phyloP scores from a whole-genome alignment of 345 rosid genomes.

The Noccaea bulbosa region DNA sequence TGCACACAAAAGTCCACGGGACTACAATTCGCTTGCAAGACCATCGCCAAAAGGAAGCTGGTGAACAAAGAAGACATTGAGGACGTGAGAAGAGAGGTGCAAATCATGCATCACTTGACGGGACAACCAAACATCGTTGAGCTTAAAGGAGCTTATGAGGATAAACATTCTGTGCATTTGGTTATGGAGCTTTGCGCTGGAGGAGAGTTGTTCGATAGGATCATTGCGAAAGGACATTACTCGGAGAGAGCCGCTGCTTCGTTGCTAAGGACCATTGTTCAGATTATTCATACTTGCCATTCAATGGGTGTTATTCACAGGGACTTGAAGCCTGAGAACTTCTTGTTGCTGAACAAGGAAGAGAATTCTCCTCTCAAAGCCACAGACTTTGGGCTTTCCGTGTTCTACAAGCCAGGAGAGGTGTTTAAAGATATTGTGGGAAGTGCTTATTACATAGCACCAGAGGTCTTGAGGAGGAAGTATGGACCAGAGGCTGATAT shows the following conservation, averaged over 20 bases:
- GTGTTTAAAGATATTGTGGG: conserved; percentile 90
- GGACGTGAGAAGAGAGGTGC: conserved; percentile 90
- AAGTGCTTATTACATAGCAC: conserved; percentile 95
- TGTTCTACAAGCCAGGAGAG: conserved; percentile 95
- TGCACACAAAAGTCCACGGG: conserved; percentile 77
- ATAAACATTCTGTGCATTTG: conserved; percentile 88
- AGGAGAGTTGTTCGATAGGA: conserved; percentile 89
- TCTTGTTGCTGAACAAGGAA: conserved; percentile 71
- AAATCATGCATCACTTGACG: conserved; percentile 89
- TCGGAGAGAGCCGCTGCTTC: conserved; percentile 93
- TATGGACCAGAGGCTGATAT: conserved; percentile 96
- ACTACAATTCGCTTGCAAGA: conserved; percentile 85
- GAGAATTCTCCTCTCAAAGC: conserved; percentile 92
- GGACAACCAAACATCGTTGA: conserved; percentile 92
- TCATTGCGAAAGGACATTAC: conserved; percentile 91
- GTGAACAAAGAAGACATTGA: conserved; percentile 90
- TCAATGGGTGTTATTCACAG: conserved; percentile 96
- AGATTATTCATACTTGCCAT: conserved; percentile 86
- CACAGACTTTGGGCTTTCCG: conserved; percentile 87
- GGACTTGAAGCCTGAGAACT: conserved; percentile 96
- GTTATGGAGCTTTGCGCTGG: conserved; percentile 98
- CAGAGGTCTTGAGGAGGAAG: conserved; percentile 86
- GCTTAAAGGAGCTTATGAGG: conserved; percentile 94
- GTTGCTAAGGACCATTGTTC: conserved; percentile 79
- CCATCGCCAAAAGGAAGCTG: conserved; percentile 85